Percentiles rank a stretch among this genome's conserved stretches.
Conservation (phyloP, 78 protist species). For the Corallochytrium limacisporum region DNA sequence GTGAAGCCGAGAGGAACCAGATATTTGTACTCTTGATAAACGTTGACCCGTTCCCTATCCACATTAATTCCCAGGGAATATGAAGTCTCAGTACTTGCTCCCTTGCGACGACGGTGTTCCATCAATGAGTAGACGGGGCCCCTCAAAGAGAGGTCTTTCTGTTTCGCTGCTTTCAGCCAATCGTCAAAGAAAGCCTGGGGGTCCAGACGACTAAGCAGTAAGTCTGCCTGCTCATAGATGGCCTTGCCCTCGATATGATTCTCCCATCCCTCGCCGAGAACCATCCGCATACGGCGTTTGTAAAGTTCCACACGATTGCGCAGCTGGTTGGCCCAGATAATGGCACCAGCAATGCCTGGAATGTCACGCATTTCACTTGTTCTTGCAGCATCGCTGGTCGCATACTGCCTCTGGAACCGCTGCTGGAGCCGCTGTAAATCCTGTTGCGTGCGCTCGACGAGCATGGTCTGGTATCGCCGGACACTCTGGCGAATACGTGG, state of each 20-base stretch:
- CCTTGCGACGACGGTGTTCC: too few relatives aligned
- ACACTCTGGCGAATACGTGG: constrained; percentile 33
- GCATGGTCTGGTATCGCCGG: constrained; percentile 45
- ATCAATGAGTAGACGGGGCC: too few relatives aligned
- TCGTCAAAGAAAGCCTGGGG: constrained; percentile 24
- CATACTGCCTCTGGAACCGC: constrained; percentile 45
- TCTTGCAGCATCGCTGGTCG: constrained; percentile 32
- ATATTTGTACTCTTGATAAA: too few relatives aligned
- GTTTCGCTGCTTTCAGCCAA: constrained; percentile 38
- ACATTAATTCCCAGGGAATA: too few relatives aligned
- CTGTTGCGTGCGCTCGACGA: constrained; percentile 56
- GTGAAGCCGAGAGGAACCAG: too few relatives aligned
- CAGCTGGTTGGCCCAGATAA: constrained; percentile 76
- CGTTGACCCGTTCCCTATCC: too few relatives aligned
- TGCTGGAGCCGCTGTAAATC: constrained; percentile 70
- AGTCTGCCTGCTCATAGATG: constrained; percentile 29
- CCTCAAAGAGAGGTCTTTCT: constrained; percentile 39
- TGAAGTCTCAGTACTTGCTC: too few relatives aligned
- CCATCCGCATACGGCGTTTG: constrained; percentile 60
- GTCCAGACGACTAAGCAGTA: constrained; percentile 40
- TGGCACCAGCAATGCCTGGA: constrained; percentile 64
- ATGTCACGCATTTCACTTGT: constrained; percentile 54
- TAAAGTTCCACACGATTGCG: constrained; percentile 61
- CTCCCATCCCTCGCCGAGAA: constrained; percentile 71
- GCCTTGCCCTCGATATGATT: constrained; percentile 50